Conservation (phyloP, 208 protist genomes). For the Histomonas meleagridis region DNA sequence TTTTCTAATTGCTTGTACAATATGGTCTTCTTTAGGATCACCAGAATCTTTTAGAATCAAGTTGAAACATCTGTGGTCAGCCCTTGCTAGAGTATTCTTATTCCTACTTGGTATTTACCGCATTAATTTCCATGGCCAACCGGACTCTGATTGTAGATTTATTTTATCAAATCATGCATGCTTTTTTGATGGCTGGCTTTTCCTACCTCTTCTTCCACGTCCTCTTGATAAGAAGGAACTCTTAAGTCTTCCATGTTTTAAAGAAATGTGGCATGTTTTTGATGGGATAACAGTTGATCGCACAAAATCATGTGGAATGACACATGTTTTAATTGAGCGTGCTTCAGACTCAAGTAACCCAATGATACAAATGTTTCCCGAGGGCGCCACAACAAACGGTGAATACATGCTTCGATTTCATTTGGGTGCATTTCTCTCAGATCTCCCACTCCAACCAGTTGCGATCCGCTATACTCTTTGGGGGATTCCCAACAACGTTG, state of each 20-base stretch:
- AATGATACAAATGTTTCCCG: neutral
- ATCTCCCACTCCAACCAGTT: neutral
- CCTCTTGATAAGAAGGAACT: neutral
- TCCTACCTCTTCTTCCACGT: neutral
- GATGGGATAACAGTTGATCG: neutral
- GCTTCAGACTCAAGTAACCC: neutral
- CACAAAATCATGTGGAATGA: neutral
- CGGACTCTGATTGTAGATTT: neutral
- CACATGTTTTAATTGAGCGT: neutral
- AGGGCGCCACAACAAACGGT: neutral
- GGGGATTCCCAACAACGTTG: neutral
- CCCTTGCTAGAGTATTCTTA: neutral
- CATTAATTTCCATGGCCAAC: neutral
- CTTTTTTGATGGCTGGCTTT: constrained; percentile 21
- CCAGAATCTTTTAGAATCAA: neutral
- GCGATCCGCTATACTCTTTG: neutral
- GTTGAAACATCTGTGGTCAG: neutral
- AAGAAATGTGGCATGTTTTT: neutral
- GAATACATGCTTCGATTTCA: constrained; percentile 2
- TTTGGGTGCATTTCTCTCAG: neutral
- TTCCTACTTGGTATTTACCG: neutral
- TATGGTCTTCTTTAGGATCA: neutral
- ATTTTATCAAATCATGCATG: neutral
- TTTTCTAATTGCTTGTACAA: neutral
- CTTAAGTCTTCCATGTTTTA: neutral